A percentile compares a stretch with the other conserved stretches of the same genome.
Evolutionary conservation across 768 basidiomycete species (phyloP).

Genomic region (Xerocomellus amylosporus): DNA sequence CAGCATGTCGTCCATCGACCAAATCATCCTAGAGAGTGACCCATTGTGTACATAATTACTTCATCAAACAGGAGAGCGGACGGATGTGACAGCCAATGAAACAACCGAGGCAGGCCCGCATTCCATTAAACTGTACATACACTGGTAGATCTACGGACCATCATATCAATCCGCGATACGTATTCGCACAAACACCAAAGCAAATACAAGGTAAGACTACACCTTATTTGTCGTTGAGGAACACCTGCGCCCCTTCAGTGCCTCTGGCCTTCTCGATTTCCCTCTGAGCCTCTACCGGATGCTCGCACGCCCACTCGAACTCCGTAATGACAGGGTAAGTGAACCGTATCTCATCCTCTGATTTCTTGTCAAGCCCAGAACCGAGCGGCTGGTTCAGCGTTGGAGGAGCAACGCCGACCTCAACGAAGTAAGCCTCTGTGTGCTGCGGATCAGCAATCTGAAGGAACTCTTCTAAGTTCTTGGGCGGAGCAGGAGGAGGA

Average conservation of each 20-base stretch:
- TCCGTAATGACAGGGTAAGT: conserved; percentile 2
- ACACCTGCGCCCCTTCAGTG: background rate
- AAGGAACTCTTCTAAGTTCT: background rate
- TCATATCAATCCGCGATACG: background rate
- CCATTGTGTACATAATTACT: too few species aligned
- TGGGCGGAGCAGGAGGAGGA: background rate
- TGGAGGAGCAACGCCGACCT: background rate
- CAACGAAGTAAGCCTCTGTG: background rate
- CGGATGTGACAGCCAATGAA: too few species aligned
- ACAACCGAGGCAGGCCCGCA: too few species aligned
- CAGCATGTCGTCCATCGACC: too few species aligned
- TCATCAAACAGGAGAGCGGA: too few species aligned
- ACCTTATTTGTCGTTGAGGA: background rate
- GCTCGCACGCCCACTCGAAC: conserved; percentile 12
- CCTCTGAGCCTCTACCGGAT: conserved; percentile 3
- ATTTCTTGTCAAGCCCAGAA: background rate
- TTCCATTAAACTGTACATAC: too few species aligned
- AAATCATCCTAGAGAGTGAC: too few species aligned
- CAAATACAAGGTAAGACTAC: background rate
- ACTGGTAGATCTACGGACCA: too few species aligned
- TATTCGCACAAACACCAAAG: background rate
- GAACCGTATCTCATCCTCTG: background rate
- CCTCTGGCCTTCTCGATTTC: background rate
- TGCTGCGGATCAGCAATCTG: background rate
- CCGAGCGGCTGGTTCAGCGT: background rate